Percentiles rank a stretch among this genome's conserved stretches.
These are phyloP conservation scores for Agaricus bisporus DNA, from an alignment of 768 basidiomycete genomes.

Conservation along the genomic window DNA sequence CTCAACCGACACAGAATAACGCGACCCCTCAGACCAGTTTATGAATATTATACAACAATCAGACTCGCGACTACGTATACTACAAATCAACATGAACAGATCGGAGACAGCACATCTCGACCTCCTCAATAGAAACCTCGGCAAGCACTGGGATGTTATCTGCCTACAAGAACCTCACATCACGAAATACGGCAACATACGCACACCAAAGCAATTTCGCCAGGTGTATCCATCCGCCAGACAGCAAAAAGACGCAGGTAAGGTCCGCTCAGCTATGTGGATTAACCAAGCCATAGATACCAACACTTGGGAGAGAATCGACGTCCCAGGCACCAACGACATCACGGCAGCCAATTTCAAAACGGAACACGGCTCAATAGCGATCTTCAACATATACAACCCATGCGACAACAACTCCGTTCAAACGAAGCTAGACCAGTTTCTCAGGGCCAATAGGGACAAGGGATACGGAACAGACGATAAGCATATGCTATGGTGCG, in stretches of 20 bases:
- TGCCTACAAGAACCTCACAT: conserved; percentile 34
- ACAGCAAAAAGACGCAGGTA: not conserved
- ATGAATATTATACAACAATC: too few species aligned
- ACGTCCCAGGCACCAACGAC: conserved; percentile 12
- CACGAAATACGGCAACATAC: conserved; percentile 15
- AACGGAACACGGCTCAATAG: not conserved
- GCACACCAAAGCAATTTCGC: conserved; percentile 14
- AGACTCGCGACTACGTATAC: conserved; percentile 7
- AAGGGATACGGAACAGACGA: not conserved
- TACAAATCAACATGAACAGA: conserved; percentile 14
- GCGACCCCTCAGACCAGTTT: too few species aligned
- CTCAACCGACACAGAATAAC: too few species aligned
- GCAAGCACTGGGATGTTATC: conserved; percentile 23
- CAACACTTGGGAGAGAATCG: conserved; percentile 12
- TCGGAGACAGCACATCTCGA: conserved; percentile 11
- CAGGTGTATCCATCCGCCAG: conserved; percentile 15
- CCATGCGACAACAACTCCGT: conserved; percentile 4
- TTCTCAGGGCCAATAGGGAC: not conserved
- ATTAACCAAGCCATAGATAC: conserved; percentile 13
- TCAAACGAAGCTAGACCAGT: not conserved
- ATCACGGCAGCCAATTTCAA: conserved; percentile 12
- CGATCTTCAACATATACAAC: conserved; percentile 19
- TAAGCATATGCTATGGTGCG: conserved; percentile 22
- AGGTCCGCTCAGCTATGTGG: conserved; percentile 15
- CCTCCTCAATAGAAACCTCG: conserved; percentile 10